Conservation (phyloP, 768 basidiomycete species). For the Flagelloscypha sp. region DNA sequence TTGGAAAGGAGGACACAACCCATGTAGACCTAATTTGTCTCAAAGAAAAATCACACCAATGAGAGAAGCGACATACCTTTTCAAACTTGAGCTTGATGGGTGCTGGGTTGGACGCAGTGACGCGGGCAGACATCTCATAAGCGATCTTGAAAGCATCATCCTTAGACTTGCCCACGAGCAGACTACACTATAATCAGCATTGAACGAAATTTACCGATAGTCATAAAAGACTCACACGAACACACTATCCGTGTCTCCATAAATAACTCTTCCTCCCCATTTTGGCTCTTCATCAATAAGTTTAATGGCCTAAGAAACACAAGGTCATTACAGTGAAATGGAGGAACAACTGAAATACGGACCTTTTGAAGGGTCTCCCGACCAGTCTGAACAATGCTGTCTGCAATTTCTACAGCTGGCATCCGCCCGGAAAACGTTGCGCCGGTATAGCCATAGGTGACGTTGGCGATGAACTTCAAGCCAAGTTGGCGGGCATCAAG, state of each 20-base stretch:
- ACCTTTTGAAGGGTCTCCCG: constrained; percentile 94
- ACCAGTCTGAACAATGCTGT: constrained; percentile 95
- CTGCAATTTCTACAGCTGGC: constrained; percentile 97
- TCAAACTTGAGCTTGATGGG: constrained; percentile 97
- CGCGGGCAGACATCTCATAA: constrained; percentile 80
- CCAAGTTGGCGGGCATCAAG: constrained; percentile 89
- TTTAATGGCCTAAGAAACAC: constrained; percentile 58
- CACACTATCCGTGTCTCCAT: constrained; percentile 95
- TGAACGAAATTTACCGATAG: neutral
- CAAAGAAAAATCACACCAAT: neutral
- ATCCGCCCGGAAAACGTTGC: constrained; percentile 94
- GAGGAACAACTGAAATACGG: constrained; percentile 5
- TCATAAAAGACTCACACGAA: constrained; percentile 50
- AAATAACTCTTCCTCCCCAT: constrained; percentile 92
- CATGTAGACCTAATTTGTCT: constrained; percentile 74
- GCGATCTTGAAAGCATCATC: constrained; percentile 93
- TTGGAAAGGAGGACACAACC: constrained; percentile 95
- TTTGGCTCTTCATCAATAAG: constrained; percentile 66
- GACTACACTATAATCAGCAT: constrained; percentile 22
- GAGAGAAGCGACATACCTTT: constrained; percentile 58
- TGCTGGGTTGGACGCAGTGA: constrained; percentile 80
- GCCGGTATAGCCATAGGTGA: constrained; percentile 93
- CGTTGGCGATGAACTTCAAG: constrained; percentile 90
- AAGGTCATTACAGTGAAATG: neutral
- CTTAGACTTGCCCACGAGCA: constrained; percentile 83